These are phyloP conservation scores for Bruguiera hainesii DNA, from an alignment of 441 rosid species.

Conservation along the genomic window DNA sequence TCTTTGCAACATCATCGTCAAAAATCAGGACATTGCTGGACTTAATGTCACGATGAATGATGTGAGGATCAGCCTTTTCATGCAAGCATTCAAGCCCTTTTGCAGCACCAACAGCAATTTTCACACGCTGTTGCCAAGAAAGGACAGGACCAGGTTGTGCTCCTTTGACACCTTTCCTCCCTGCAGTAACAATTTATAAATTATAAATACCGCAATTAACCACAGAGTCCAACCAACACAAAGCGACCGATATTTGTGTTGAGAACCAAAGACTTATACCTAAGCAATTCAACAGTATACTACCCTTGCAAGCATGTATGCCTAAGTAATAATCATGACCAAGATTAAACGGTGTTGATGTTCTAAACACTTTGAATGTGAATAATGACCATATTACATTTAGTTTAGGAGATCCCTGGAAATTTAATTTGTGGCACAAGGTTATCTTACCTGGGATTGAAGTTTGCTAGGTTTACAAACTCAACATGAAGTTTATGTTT, in stretches of 20 bases:
- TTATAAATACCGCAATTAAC: slow-evolving; percentile 1
- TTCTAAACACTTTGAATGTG: too few relatives aligned
- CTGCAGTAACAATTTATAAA: slow-evolving; percentile 28
- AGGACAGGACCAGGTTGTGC: slow-evolving; percentile 98
- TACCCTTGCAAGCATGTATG: too few relatives aligned
- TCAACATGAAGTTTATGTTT: too few relatives aligned
- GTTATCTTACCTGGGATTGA: background rate
- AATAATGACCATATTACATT: too few relatives aligned
- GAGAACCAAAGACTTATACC: too few relatives aligned
- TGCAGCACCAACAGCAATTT: slow-evolving; percentile 86
- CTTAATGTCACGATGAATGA: slow-evolving; percentile 84
- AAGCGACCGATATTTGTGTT: too few relatives aligned
- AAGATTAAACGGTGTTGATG: too few relatives aligned
- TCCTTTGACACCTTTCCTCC: slow-evolving; percentile 97
- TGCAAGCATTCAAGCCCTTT: slow-evolving; percentile 93
- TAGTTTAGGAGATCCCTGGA: too few relatives aligned
- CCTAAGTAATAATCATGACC: too few relatives aligned
- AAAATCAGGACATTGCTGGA: slow-evolving; percentile 94
- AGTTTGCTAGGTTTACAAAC: too few relatives aligned
- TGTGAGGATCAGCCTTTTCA: slow-evolving; percentile 74
- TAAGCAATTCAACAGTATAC: too few relatives aligned
- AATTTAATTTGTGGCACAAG: slow-evolving; percentile 5
- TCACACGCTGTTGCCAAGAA: slow-evolving; percentile 87
- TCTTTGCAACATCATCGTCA: slow-evolving; percentile 85
- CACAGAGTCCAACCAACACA: background rate